Evolutionary conservation across 345 rosid species (phyloP).

Genomic region (Dovyalis caffra): DNA sequence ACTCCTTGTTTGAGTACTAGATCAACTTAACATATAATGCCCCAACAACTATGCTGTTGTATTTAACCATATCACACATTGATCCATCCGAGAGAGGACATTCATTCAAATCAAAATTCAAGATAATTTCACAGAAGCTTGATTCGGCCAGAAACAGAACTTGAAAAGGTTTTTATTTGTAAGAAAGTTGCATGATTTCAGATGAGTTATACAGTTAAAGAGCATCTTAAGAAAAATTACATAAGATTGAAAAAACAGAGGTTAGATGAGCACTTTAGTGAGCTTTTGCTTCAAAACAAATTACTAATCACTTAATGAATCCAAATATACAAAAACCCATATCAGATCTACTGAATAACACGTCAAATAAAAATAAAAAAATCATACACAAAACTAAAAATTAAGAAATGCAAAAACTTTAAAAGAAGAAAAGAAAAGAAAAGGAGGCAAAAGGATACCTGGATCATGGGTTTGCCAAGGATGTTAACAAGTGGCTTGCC

Average conservation of each 20-base stretch:
- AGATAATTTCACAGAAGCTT: not conserved
- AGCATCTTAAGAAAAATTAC: not conserved
- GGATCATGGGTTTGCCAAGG: conserved; percentile 98
- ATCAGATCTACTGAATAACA: not conserved
- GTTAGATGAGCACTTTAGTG: not conserved
- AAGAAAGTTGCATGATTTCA: not conserved
- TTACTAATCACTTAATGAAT: not conserved
- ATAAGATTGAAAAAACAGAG: not conserved
- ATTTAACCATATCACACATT: not conserved
- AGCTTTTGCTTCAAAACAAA: not conserved
- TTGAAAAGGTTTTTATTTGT: not conserved
- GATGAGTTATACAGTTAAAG: not conserved
- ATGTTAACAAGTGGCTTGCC: conserved; percentile 88
- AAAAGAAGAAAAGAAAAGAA: not conserved
- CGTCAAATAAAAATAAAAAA: not conserved
- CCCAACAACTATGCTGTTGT: not conserved
- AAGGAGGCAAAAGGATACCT: conserved; percentile 43
- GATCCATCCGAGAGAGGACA: not conserved
- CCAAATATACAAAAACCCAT: conserved; percentile 3
- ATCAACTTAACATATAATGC: not conserved
- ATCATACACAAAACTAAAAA: not conserved
- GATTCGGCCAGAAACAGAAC: not conserved
- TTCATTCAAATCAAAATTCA: not conserved
- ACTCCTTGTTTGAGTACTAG: not conserved
- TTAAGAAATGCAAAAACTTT: not conserved